Evolutionary conservation across 192 early-diverging fungal species (phyloP), one percentile per base, ranked within the genome.

Genomic region (Gaertneriomyces sp.): DNA sequence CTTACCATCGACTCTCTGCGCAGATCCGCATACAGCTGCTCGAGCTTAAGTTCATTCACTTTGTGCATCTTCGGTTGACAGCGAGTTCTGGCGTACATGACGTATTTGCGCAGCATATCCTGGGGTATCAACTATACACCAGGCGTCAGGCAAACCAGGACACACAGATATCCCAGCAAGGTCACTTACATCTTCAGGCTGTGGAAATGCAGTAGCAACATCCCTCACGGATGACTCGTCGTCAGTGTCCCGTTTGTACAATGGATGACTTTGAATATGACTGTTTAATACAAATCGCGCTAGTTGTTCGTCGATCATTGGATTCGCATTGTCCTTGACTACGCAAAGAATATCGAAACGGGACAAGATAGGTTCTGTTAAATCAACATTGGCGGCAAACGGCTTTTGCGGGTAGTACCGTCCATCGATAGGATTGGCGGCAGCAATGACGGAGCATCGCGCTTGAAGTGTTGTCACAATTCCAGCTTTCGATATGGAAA

Each of bases 291-390:
- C 96, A 80, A 96, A 96, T 56, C 88, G 85, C 47, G 93, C 96
- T 9, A 99, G 81, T 58, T 87, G 78, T 65, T 94, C 91, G 73
- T 99, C 96, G 49, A 81, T 73, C n/a, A 91, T 82, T 0, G 94
- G 92, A 61, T 99, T 90, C 50, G 94, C 88, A 52, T 83, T 83
- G 77, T 99, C 96, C 64, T 92, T 87, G 33, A 99, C 94, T 7
- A 99, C 96, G 71, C 93, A 96, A 1, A 99, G 83, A 2, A 95
- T 85, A 78, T 98, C 96, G 63, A 98, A 98, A 71, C 96, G 94
- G 20, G 96, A 99, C 67, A 99, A 69, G 68, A 99, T 99, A 14
- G 96, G 96, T 69, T 99, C 96, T 0, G 96, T 99, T 64, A 99
- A 78, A 74, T 99, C 94, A 17, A 99, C 96, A 68, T 99, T 99